These are phyloP conservation scores for Pisolithus sp. DNA, from an alignment of 768 basidiomycete species.

Conservation along the genomic window DNA sequence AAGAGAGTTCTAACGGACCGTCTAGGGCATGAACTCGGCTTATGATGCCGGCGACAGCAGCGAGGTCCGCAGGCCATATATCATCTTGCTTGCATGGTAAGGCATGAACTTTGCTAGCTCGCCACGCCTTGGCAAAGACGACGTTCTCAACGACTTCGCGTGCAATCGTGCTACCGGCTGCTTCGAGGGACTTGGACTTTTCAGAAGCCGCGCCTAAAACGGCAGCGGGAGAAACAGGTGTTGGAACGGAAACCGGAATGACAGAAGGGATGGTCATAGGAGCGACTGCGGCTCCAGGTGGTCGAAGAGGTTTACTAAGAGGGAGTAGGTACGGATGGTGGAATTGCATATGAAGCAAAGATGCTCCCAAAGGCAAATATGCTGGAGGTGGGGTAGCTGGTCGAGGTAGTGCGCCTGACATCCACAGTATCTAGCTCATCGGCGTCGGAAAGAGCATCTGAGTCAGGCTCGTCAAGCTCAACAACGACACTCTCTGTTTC, in stretches of 20 bases:
- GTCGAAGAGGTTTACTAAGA: constrained; percentile 52
- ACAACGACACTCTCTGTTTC: constrained; percentile 23
- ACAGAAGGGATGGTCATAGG: constrained; percentile 38
- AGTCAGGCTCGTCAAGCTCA: constrained; percentile 31
- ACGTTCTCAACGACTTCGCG: constrained; percentile 70
- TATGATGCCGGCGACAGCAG: constrained; percentile 34
- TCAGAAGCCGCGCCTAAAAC: constrained; percentile 57
- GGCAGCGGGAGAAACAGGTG: constrained; percentile 80
- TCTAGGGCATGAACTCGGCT: constrained; percentile 30
- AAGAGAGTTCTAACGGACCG: constrained; percentile 36
- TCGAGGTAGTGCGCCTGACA: constrained; percentile 33
- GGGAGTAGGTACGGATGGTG: constrained; percentile 58
- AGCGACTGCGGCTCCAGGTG: constrained; percentile 47
- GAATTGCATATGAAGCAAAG: constrained; percentile 63
- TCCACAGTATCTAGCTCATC: constrained; percentile 31
- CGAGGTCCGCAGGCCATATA: constrained; percentile 58
- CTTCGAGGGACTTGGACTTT: constrained; percentile 61
- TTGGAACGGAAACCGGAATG: constrained; percentile 56
- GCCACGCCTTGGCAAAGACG: constrained; percentile 64
- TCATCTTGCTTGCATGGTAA: constrained; percentile 20
- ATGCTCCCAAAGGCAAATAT: constrained; percentile 66
- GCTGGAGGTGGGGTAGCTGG: constrained; percentile 65
- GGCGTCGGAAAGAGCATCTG: constrained; percentile 36
- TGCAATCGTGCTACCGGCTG: constrained; percentile 55
- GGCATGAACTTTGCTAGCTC: constrained; percentile 29